These are phyloP conservation scores for Raphidocelis subcapitata DNA, from an alignment of 139 green algal genomes.

Conservation along the genomic window DNA sequence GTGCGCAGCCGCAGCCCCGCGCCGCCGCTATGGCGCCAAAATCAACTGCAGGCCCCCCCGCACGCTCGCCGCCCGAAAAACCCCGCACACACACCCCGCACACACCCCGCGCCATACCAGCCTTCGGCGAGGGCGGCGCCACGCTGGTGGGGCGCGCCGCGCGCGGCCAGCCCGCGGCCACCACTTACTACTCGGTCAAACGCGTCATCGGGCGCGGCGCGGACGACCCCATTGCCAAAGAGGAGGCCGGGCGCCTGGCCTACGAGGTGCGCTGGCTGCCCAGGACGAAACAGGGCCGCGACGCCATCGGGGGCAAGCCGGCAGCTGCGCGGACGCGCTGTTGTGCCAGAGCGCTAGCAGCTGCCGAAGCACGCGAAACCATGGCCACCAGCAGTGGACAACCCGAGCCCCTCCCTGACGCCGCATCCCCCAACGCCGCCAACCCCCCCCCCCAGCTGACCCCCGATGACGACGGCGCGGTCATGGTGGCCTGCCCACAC, in stretches of 20 bases:
- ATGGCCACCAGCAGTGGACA: no score
- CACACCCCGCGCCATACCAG: not conserved
- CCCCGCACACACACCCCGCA: no score
- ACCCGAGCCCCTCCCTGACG: not conserved
- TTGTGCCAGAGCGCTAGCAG: not conserved
- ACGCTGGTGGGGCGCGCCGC: slow-evolving; percentile 62
- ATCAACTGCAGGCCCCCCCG: not conserved
- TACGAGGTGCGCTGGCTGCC: slow-evolving; percentile 37
- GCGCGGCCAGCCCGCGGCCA: slow-evolving; percentile 41
- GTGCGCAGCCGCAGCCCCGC: slow-evolving; percentile 29
- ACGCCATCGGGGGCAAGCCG: not conserved
- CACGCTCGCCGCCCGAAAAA: not conserved
- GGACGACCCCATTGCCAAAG: slow-evolving; percentile 46
- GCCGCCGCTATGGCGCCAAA: not conserved
- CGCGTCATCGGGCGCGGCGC: slow-evolving; percentile 68
- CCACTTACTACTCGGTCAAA: slow-evolving; percentile 90
- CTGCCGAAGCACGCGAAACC: no score
- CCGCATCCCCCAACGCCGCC: not conserved
- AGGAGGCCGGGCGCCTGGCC: slow-evolving; percentile 47
- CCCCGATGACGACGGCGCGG: slow-evolving; percentile 39
- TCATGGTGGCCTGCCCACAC: slow-evolving; percentile 35
- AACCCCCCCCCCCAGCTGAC: slow-evolving; percentile 22
- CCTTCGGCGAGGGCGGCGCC: not conserved
- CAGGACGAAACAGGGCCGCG: not conserved
- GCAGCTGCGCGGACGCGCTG: not conserved